Base-by-base conservation (phyloP, 2,329 filamentous ascomycete genomes). In the Fonsecaea pugnacius region DNA sequence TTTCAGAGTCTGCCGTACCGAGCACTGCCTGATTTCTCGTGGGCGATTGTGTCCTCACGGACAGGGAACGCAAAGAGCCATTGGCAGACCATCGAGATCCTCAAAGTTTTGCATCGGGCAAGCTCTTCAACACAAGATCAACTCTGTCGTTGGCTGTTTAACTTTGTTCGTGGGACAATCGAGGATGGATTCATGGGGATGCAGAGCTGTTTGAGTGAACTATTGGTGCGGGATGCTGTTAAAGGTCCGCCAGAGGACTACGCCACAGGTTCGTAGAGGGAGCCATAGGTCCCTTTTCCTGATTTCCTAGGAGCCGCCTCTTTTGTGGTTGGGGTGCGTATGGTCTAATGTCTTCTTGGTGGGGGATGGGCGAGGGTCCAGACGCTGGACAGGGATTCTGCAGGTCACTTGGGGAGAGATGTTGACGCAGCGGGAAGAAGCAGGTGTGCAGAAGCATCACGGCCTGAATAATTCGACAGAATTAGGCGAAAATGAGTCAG, bases 1-100 rank as follows among this genome's bases (percentile, higher is more conserved):
- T 58, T 40, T 50, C 24, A 24, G 7, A 58, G 56, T 7, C 56
- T 58, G 21, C 38, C 56, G 16, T 16, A 50, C 18, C 18, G 12
- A n/a, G 56, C n/a, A 7, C 50, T 58, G 30, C 40, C 43, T 18
- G 56, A 58, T 35, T 40, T 58, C 30, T 58, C 56, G 7, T 58
- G 56, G 56, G 40, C 56, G 38, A 58, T 58, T 12, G n/a, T 58
- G 8, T 58, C 56, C 10, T 50, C 56, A 36, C 27, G 40, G 6
- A 7, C 18, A 10, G 40, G 56, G 5, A 43, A 50, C 56, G 14
- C 33, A 46, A 48, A 14, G 21, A 50, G 56, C 46, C 30, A 50
- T 36, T 48, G 56, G 56, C 38, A 46, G 30, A 36, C 27, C 14
- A 27, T 58, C n/a, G 40, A 58, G 27, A 53, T 40, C 5, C 58